These are phyloP conservation scores for Podaxis pistillaris DNA, from an alignment of 768 basidiomycete genomes.

Conservation along the genomic window DNA sequence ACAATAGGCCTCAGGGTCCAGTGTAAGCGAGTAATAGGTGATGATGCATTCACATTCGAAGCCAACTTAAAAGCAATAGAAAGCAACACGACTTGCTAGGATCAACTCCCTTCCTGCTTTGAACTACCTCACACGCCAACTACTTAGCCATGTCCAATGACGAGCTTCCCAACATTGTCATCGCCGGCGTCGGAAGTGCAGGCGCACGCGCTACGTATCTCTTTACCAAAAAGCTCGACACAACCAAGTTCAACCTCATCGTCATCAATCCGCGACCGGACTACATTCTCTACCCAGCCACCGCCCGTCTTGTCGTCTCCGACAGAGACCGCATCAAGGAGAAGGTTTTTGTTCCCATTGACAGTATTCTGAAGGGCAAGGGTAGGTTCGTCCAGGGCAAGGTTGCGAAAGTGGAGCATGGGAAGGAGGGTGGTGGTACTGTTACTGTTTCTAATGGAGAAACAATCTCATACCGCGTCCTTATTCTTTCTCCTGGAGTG, in stretches of 20 bases:
- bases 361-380: constrained; percentile 44
- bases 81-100: not conserved
- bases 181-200: constrained; percentile 54
- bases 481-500: constrained; percentile 54
- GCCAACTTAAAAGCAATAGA: not conserved
- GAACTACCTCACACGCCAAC: not conserved
- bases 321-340: constrained; percentile 31
- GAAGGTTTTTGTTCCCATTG: constrained; percentile 39
- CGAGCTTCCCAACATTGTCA: constrained; percentile 34
- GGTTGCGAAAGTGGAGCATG: constrained; percentile 24
- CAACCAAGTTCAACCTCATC: constrained; percentile 41
- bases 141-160: constrained; percentile 3
- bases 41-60: not conserved
- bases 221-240: constrained; percentile 47
- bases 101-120: not conserved
- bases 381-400: constrained; percentile 38
- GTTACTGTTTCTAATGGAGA: constrained; percentile 47
- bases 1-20: too few relatives aligned
- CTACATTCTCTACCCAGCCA: constrained; percentile 42
- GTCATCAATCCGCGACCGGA: constrained; percentile 48
- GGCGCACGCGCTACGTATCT: constrained; percentile 39
- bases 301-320: constrained; percentile 46
- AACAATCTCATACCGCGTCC: constrained; percentile 41
- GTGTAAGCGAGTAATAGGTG: not conserved
- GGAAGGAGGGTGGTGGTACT: constrained; percentile 27